phyloP scores from a whole-genome alignment of 441 rosid species.

The Gossypium lobatum region DNA sequence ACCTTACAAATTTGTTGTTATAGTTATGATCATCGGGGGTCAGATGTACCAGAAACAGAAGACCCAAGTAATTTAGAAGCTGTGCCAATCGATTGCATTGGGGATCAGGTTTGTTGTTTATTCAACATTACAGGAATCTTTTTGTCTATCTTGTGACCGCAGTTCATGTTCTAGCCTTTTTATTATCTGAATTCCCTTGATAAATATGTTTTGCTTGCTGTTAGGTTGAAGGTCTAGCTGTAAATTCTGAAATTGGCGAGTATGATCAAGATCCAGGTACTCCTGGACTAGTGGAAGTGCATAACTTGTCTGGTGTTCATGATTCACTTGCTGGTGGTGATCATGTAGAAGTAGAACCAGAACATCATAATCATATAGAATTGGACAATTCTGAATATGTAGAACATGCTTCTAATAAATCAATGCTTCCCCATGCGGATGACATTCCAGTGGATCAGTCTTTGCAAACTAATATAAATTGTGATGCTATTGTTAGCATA shows the following conservation, averaged over 20 bases:
- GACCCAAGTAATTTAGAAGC: slow-evolving; percentile 37
- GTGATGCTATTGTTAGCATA: slow-evolving; percentile 18
- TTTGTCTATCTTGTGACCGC: not conserved
- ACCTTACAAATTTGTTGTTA: slow-evolving; percentile 20
- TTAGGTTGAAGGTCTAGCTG: slow-evolving; percentile 45
- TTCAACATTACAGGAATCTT: not conserved
- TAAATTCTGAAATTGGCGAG: slow-evolving; percentile 47
- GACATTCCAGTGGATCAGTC: slow-evolving; percentile 26
- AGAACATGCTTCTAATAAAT: slow-evolving; percentile 29
- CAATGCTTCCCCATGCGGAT: slow-evolving; percentile 24
- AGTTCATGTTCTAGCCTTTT: slow-evolving; percentile 5
- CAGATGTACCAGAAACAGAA: slow-evolving; percentile 28
- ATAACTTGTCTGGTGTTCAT: slow-evolving; percentile 56
- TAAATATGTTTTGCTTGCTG: slow-evolving; percentile 22
- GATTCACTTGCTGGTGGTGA: slow-evolving; percentile 61
- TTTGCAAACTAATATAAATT: slow-evolving; percentile 25
- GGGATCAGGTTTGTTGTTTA: slow-evolving; percentile 52
- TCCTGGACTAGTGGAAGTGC: slow-evolving; percentile 76
- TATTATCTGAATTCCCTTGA: slow-evolving; percentile 4
- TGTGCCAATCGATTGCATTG: slow-evolving; percentile 35
- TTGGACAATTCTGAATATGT: slow-evolving; percentile 29
- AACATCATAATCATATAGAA: slow-evolving; percentile 39
- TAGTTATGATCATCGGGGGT: slow-evolving; percentile 50
- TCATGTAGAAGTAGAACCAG: slow-evolving; percentile 63
- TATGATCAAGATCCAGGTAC: slow-evolving; percentile 89